Evolutionary conservation across 2,329 filamentous ascomycete species (phyloP).

Genomic region (Colletotrichum tamarilloi): DNA sequence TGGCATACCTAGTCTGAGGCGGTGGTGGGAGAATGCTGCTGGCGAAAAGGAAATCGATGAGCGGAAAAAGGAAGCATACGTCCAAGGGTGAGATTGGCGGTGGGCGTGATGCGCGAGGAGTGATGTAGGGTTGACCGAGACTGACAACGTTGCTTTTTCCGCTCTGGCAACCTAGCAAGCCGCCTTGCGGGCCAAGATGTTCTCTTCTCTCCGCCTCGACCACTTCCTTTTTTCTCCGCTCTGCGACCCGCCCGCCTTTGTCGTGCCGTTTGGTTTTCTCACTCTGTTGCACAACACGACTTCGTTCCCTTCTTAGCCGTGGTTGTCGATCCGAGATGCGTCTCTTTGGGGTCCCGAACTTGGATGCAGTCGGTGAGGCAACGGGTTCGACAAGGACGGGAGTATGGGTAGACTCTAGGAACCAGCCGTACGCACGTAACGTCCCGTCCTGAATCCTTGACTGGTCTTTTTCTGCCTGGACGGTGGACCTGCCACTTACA

Average conservation of each 20-base stretch:
- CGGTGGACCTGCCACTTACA: not conserved
- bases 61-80: slow-evolving; percentile 9
- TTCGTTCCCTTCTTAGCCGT: slow-evolving; percentile 3
- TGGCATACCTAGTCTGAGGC: not conserved
- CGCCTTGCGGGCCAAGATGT: not conserved
- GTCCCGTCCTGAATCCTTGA: not conserved
- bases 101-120: slow-evolving; percentile 24
- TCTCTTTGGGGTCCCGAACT: slow-evolving; percentile 8
- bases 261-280: slow-evolving; percentile 2
- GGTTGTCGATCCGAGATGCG: slow-evolving; percentile 26
- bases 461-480: not conserved
- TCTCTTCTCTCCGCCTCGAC: not conserved
- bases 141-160: slow-evolving; percentile 20
- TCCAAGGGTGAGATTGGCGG: slow-evolving; percentile 20
- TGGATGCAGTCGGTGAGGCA: slow-evolving; percentile 32
- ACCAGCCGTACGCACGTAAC: slow-evolving; percentile 30
- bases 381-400: slow-evolving; percentile 1
- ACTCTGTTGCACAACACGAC: not conserved
- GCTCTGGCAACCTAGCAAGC: not conserved
- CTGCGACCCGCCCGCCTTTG: not conserved
- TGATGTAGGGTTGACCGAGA: slow-evolving; percentile 24
- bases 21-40: slow-evolving; percentile 1
- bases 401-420: not conserved
- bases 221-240: not conserved
- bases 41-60: slow-evolving; percentile 8